Base-by-base conservation (phyloP, 345 rosid species). In the Acer saccharum region DNA sequence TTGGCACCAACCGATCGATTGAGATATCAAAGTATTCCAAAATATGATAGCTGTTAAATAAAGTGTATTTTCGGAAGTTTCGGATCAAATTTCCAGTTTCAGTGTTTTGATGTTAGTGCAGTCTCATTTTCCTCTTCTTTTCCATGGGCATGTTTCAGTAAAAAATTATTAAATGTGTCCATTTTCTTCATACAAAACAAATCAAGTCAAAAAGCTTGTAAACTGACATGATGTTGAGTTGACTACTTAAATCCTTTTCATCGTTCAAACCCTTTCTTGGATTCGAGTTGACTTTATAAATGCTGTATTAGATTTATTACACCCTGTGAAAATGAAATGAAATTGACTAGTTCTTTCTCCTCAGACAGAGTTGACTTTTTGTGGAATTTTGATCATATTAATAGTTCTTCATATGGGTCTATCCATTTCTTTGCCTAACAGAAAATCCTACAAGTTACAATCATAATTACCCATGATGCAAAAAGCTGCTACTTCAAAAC, bases 11-110 rank as follows among this genome's bases (percentile, higher is more conserved):
- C 4, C 39, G 9, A 16, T 16, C 25, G 11, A 39, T 39, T 66
- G 50, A 41, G 70, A 29, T 39, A 46, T 66, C 50, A 18, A 66
- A 66, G 44, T 16, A 16, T 65, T 65, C 46, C 70, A 67, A n/a
- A 39, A 18, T 10, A 8, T 68, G 20, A 20, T 11, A 44, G 55
- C n/a, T 43, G 50, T 68, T 44, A 68, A 43, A 12, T 21, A 21
- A 18, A 44, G 29, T 25, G 29, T 43, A 43, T 41, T 68, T 55
- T 46, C 4, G 8, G 72, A 23, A 46, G 35, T 23, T 11, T 46
- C 18, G 2, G 58, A 25, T 10, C 16, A 69, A 54, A 0, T 27
- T 25, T 70, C 62, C 61, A 23, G 73, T 27, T 46, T 29, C 62
- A 17, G 39, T 16, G 12, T 65, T 29, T 14, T 32, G 10, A 25